Evolutionary conservation across 2,329 filamentous ascomycete genomes (phyloP), one percentile per base, ranked within the genome.

Genomic region (Madurella mycetomatis): DNA sequence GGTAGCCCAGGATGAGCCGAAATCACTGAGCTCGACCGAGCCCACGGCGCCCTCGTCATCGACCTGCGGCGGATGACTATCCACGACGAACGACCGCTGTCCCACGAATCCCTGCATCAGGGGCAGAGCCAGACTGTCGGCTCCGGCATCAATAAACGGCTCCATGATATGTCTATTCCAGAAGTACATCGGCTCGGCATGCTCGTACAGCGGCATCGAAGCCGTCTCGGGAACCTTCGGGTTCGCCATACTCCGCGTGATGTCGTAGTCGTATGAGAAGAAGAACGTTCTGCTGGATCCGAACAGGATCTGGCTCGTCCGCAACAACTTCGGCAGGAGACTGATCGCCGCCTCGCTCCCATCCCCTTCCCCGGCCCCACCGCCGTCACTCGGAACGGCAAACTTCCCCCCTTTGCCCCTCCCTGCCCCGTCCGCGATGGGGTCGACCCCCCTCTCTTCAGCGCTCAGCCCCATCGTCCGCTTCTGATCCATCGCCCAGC

Each of bases 31-130:
- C 57, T 79, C 75, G 13, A 73, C 60, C 1, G 74, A 77, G 45
- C 77, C 75, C 48, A 73, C 70, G 9, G 66, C 68, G 12, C 59
- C 69, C 25, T 25, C 25, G 12, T 75, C 70, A 49, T 84, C 81
- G 12, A 72, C 63, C 63, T 83, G 82, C 1, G 80, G 76, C 2
- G 82, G 82, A 19, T 82, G 66, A 60, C 72, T 76, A 62, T 90
- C 86, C 19, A 92, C 83, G 9, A 85, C 80, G 67, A 99, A 97
- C 2, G 84, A 77, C 58, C 83, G 79, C 70, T 97, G 94, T 1
- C 92, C 92, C 17, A 99, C 83, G 63, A 97, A 99, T 0, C 94
- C 94, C 71, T 97, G 94, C 72, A 99, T 88, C 3, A 99, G 64
- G 1, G 94, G 94, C 18, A 97, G 72, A 1, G 87, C 78, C 51